Evolutionary conservation across 306 rosid species (phyloP), one percentile per base, ranked within the genome.

Genomic region (Mucuna pruriens): DNA sequence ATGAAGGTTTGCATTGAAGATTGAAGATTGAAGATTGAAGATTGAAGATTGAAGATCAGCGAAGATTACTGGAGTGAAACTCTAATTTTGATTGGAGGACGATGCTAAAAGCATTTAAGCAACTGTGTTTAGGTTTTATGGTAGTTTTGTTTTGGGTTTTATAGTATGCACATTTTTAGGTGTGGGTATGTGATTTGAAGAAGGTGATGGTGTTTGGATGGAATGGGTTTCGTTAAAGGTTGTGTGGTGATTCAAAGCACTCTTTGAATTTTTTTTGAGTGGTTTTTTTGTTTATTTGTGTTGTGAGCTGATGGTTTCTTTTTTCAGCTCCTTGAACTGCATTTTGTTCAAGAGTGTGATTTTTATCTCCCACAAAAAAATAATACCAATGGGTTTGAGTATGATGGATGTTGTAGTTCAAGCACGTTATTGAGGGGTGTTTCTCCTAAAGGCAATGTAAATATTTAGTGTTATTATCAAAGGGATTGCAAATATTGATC

Each of bases 241-340:
- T 80, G 15, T 73, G 38, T 77, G 66, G 60, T 81, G 38, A 20
- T 82, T 87, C 87, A 88, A 88, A 88, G 70, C 46, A 66, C 88
- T 88, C 88, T 85, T 90, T 89, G 92, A 87, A 75, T 79, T 87
- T 82, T 74, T 62, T 17, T 71, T 39, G 73, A 52, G 52, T 61
- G 83, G 45, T 75, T 71, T 49, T 78, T 46, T 73, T 74, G 61
- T 11, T 61, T 61, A 36, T 15, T 45, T 71, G 80, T 73, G 22
- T 81, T 34, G 25, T 81, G 75, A 80, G 84, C 54, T 86, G 90
- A 76, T 36, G 45, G 75, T 54, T 60, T 62, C 20, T 38, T 13
- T 42, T 13, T 83, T 67, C 68, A 73, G 87, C 83, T 77, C 74
- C 68, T 75, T 71, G 84, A 76, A 76, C 81, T 54, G 48, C 64